A percentile compares a stretch with the other conserved stretches of the same genome.
Evolutionary conservation across 257 asterid genomes (phyloP).

Genomic region (Penstemon barbatus): DNA sequence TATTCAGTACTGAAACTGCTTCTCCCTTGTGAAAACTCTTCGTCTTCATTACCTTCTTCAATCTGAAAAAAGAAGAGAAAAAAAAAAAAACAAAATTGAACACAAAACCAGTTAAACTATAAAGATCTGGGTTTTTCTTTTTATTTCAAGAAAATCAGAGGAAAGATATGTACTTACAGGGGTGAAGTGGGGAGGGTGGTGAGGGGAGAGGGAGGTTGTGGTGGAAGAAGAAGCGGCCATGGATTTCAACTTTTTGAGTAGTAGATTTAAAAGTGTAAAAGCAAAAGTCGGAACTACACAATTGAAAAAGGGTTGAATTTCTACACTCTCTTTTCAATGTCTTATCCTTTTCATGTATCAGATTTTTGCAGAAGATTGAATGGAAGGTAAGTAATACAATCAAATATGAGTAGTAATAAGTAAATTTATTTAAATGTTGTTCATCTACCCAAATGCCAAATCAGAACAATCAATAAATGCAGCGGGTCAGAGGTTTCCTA

Average conservation of each 20-base stretch:
- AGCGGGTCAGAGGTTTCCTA: constrained; percentile 38
- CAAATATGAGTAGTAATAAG: no score
- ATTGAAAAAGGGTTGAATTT: background rate
- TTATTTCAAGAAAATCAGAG: background rate
- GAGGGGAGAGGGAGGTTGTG: constrained; percentile 65
- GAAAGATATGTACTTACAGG: constrained; percentile 31
- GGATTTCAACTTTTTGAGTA: constrained; percentile 25
- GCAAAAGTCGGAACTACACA: background rate
- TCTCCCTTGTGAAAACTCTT: constrained; percentile 64
- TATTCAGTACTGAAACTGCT: constrained; percentile 57
- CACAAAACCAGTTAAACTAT: background rate
- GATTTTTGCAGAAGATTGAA: background rate
- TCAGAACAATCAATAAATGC: constrained; percentile 48
- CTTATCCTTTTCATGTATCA: no score
- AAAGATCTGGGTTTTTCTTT: background rate
- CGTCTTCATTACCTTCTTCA: constrained; percentile 93
- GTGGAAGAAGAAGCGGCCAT: constrained; percentile 61
- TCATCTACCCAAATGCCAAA: constrained; percentile 43
- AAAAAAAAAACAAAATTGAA: background rate
- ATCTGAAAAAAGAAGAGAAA: constrained; percentile 43
- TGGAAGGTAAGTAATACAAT: background rate
- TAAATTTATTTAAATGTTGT: constrained; percentile 18
- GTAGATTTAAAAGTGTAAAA: no score
- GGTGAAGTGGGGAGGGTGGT: constrained; percentile 61
- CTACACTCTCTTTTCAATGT: no score